Evolutionary conservation across 768 basidiomycete species (phyloP).

Genomic region (Tricholoma matsutake): DNA sequence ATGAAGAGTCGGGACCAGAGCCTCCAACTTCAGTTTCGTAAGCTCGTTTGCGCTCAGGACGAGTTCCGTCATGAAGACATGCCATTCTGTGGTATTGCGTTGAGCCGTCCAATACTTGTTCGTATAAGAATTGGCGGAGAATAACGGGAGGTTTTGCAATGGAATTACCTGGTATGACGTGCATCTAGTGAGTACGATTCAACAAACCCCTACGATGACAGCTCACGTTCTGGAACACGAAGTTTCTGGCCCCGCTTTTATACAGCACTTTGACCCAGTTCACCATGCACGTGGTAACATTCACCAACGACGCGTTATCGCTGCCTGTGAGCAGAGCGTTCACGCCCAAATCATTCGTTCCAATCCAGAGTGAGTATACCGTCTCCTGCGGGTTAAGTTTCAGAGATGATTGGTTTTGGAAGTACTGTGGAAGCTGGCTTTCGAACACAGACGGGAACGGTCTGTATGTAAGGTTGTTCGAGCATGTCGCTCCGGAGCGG

Average conservation of each 20-base stretch:
- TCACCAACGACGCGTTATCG: constrained; percentile 51
- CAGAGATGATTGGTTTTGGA: constrained; percentile 43
- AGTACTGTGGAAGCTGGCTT: constrained; percentile 52
- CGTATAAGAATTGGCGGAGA: constrained; percentile 44
- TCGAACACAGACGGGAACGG: constrained; percentile 60
- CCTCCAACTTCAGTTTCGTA: constrained; percentile 47
- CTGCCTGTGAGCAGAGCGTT: constrained; percentile 52
- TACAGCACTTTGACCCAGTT: constrained; percentile 59
- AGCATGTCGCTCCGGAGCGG: constrained; percentile 61
- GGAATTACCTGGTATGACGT: constrained; percentile 49
- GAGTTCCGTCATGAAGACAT: constrained; percentile 51
- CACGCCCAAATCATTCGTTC: constrained; percentile 61
- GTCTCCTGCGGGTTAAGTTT: constrained; percentile 42
- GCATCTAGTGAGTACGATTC: not conserved
- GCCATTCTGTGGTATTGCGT: constrained; percentile 59
- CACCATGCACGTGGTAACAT: constrained; percentile 55
- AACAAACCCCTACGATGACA: not conserved
- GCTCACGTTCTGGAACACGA: constrained; percentile 66
- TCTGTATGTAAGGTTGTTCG: constrained; percentile 55
- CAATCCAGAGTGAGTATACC: constrained; percentile 66
- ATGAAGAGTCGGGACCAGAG: constrained; percentile 43
- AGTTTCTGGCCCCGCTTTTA: constrained; percentile 58
- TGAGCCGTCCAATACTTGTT: constrained; percentile 47
- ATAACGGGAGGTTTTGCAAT: constrained; percentile 46
- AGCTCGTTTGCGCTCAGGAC: constrained; percentile 49